A percentile compares a stretch with the other conserved stretches of the same genome.
Evolutionary conservation across 495 filamentous ascomycete genomes (phyloP).

Genomic region (Evansstolkia leycettana): DNA sequence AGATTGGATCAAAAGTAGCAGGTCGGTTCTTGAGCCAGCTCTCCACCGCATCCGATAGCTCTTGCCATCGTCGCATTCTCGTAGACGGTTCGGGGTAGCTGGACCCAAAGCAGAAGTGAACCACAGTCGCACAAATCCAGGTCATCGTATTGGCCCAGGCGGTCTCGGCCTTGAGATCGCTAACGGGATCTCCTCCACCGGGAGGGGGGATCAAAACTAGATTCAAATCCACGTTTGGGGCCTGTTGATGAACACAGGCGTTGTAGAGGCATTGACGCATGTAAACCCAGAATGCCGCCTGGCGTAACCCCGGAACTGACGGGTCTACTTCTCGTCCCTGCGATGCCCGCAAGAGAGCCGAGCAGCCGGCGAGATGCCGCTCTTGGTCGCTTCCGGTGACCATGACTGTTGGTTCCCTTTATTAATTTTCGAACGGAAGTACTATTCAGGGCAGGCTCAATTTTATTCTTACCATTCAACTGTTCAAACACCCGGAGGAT

Average conservation of each 20-base stretch:
- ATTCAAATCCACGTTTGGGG: slow-evolving; percentile 6
- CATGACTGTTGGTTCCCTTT: slow-evolving; percentile 2
- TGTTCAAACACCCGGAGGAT: slow-evolving; percentile 7
- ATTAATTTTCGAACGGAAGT: too few species aligned
- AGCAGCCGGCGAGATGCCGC: slow-evolving; percentile 7
- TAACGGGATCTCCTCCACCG: slow-evolving; percentile 1
- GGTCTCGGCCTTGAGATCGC: slow-evolving; percentile 4
- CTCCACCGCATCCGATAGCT: slow-evolving; percentile 4
- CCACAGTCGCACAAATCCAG: slow-evolving; percentile 6
- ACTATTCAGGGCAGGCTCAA: too few species aligned
- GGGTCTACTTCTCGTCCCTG: slow-evolving; percentile 5
- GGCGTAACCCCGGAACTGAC: slow-evolving; percentile 3
- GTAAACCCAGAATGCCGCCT: slow-evolving; percentile 8
- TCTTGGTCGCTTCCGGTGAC: slow-evolving; percentile 5
- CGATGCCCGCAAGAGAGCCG: slow-evolving; percentile 5
- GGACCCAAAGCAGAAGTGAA: slow-evolving; percentile 6
- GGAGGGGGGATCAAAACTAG: slow-evolving; percentile 5
- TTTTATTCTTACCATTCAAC: slow-evolving; percentile 5
- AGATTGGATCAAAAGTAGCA: slow-evolving; percentile 5
- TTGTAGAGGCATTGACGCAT: slow-evolving; percentile 7
- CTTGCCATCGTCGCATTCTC: slow-evolving; percentile 5
- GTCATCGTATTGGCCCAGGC: slow-evolving; percentile 7
- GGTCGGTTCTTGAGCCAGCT: slow-evolving; percentile 4
- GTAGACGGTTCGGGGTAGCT: slow-evolving; percentile 3
- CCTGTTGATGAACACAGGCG: slow-evolving; percentile 6